Conservation (phyloP, 768 basidiomycete genomes). For the Mycena filopes region DNA sequence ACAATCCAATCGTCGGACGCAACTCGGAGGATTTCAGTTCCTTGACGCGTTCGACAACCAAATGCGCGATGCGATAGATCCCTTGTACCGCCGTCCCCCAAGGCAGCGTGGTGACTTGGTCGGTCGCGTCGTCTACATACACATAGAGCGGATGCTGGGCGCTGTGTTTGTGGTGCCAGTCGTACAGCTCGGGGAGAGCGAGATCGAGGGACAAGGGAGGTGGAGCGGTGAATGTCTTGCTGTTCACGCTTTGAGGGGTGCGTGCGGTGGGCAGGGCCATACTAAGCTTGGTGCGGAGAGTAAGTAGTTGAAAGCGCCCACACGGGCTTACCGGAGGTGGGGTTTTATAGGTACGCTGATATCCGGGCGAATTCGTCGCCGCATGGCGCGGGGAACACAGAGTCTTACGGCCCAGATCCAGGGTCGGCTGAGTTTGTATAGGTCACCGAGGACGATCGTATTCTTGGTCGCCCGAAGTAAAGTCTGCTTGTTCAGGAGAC, state of each 20-base stretch:
- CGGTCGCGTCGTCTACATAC: not conserved
- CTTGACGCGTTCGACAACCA: not conserved
- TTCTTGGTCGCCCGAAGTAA: too few species aligned
- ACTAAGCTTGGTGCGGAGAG: too few species aligned
- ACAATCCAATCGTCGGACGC: constrained; percentile 7
- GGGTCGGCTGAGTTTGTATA: too few species aligned
- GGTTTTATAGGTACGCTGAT: too few species aligned
- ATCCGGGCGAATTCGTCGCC: too few species aligned
- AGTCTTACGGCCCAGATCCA: too few species aligned
- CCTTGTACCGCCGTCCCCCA: constrained; percentile 9
- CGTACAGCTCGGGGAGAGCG: constrained; percentile 1
- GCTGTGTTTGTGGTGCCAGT: constrained; percentile 18
- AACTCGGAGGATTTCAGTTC: constrained; percentile 2
- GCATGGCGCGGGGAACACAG: too few species aligned
- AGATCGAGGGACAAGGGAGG: not conserved
- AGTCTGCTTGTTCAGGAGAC: too few species aligned
- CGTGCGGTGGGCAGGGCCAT: too few species aligned
- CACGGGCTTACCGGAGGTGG: too few species aligned
- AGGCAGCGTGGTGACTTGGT: not conserved
- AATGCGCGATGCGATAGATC: constrained; percentile 11
- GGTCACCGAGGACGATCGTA: too few species aligned
- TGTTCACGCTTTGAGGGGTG: constrained; percentile 4
- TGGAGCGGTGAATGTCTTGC: constrained; percentile 7
- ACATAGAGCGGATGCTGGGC: not conserved
- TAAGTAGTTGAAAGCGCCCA: too few species aligned